Conservation (phyloP, 441 rosid genomes). For the Populus tomentosa region DNA sequence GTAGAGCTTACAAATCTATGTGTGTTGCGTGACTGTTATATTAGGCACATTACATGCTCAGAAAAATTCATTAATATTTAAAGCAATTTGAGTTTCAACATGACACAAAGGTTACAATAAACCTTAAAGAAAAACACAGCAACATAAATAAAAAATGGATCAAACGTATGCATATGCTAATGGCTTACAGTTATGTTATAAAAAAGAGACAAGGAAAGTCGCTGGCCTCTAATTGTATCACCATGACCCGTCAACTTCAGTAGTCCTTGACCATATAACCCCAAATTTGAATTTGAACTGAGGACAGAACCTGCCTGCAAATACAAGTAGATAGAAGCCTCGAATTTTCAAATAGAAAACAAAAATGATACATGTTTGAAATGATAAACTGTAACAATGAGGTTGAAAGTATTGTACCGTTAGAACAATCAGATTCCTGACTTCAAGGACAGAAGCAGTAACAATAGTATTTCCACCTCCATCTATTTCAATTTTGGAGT, state of each 20-base stretch:
- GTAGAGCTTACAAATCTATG: neutral
- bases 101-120: neutral
- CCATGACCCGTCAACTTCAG: slow-evolving; percentile 79
- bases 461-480: slow-evolving; percentile 93
- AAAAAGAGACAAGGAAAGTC: slow-evolving; percentile 90
- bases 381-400: slow-evolving; percentile 7
- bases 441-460: slow-evolving; percentile 92
- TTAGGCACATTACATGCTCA: neutral
- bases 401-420: slow-evolving; percentile 50
- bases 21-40: neutral
- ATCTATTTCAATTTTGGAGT: slow-evolving; percentile 88
- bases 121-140: neutral
- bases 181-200: slow-evolving; percentile 91
- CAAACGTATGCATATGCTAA: slow-evolving; percentile 7
- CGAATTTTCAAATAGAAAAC: slow-evolving; percentile 8
- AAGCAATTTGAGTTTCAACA: neutral
- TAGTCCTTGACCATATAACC: slow-evolving; percentile 92
- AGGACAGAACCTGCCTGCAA: slow-evolving; percentile 82
- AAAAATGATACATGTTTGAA: slow-evolving; percentile 7
- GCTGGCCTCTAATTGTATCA: slow-evolving; percentile 91
- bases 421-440: slow-evolving; percentile 91
- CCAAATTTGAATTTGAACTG: slow-evolving; percentile 86
- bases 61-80: neutral
- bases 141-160: neutral
- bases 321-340: slow-evolving; percentile 16